Percentiles rank a stretch among this genome's conserved stretches.
phyloP scores from a whole-genome alignment of 139 green algal genomes.

The Picochlorum sp. region DNA sequence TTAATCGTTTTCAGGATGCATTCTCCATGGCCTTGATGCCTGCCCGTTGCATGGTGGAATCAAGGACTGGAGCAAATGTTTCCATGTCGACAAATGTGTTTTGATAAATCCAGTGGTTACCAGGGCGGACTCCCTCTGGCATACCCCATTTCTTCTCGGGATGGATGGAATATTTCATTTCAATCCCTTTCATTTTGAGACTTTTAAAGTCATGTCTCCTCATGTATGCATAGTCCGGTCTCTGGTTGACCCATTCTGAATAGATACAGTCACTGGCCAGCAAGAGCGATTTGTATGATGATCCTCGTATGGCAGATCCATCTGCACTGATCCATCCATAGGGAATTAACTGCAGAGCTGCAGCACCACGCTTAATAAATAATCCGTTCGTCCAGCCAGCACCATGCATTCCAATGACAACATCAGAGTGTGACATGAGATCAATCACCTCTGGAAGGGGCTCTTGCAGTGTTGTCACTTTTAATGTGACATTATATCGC shows the following conservation, averaged over 20 bases:
- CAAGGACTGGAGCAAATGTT: conserved; percentile 20
- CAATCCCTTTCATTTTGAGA: conserved; percentile 2
- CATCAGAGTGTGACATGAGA: conserved; percentile 26
- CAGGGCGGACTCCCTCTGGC: conserved; percentile 18
- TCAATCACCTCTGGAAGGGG: conserved; percentile 26
- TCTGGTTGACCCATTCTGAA: conserved; percentile 26
- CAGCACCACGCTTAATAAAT: conserved; percentile 31
- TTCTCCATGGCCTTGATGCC: not conserved
- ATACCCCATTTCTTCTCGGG: conserved; percentile 11
- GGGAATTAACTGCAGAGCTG: conserved; percentile 13
- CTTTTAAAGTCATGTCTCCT: conserved; percentile 20
- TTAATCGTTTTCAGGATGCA: not conserved
- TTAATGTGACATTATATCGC: conserved; percentile 30
- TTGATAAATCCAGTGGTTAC: conserved; percentile 32
- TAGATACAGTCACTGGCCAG: conserved; percentile 21
- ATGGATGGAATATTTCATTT: conserved; percentile 16
- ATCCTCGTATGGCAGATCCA: conserved; percentile 15
- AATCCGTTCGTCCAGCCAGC: conserved; percentile 35
- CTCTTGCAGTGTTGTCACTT: conserved; percentile 27
- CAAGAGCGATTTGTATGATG: not conserved
- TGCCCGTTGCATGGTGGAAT: conserved; percentile 5
- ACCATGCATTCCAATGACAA: conserved; percentile 23
- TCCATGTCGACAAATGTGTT: conserved; percentile 36
- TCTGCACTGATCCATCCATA: conserved; percentile 29
- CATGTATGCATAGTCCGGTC: conserved; percentile 26